phyloP scores from a whole-genome alignment of 306 rosid genomes.

The Quillaja saponaria region DNA sequence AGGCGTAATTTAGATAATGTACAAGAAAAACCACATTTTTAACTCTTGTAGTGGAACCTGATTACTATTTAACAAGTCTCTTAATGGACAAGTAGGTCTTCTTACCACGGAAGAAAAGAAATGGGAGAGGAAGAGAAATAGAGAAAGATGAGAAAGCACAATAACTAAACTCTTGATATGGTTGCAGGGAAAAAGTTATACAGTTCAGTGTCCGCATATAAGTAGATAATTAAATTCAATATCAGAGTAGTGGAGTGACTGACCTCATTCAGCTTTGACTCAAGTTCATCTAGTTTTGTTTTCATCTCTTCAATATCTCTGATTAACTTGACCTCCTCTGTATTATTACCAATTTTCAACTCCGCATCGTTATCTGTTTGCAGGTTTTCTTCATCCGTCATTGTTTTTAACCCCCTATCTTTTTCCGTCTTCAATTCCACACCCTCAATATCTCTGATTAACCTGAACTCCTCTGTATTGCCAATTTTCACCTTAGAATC shows the following conservation, averaged over 20 bases:
- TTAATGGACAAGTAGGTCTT: no score
- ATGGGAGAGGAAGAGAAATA: no score
- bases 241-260: constrained; percentile 31
- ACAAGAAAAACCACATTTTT: no score
- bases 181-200: constrained; percentile 4
- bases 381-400: constrained; percentile 23
- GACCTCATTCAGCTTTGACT: constrained; percentile 82
- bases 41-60: no score
- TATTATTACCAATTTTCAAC: constrained; percentile 27
- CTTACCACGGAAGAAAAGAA: no score
- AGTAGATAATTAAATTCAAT: constrained; percentile 15
- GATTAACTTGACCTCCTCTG: constrained; percentile 51
- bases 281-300: constrained; percentile 62
- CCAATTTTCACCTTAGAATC: constrained; percentile 23
- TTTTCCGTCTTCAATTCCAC: constrained; percentile 29
- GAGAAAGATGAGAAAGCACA: constrained; percentile 13
- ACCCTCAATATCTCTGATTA: constrained; percentile 58
- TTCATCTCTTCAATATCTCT: constrained; percentile 77
- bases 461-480: constrained; percentile 45
- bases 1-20: no score
- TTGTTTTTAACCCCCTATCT: constrained; percentile 29
- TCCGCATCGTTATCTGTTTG: constrained; percentile 29
- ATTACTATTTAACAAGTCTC: no score
- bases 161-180: constrained; percentile 22
- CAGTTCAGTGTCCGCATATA: constrained; percentile 5